These are phyloP conservation scores for Setaria italica DNA, from an alignment of 202 grass and related monocot species.

Conservation along the genomic window DNA sequence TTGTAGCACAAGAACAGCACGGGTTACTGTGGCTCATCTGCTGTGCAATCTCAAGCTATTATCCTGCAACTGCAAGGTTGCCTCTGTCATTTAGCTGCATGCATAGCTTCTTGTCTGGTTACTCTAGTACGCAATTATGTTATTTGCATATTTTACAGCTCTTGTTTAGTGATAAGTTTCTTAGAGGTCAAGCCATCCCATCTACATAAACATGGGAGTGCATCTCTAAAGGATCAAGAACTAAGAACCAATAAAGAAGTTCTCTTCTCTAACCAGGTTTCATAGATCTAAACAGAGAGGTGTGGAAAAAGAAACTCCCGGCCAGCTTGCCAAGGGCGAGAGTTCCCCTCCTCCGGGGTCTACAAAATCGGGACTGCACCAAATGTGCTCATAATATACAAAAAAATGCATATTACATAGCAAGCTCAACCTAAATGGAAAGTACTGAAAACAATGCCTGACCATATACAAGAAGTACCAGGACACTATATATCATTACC, in stretches of 20 bases:
- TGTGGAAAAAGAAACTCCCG: background rate
- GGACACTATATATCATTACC: background rate
- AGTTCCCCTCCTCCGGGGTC: background rate
- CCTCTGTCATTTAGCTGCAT: background rate
- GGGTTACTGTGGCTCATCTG: background rate
- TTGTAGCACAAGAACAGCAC: background rate
- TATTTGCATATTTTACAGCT: background rate
- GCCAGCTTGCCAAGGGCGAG: background rate
- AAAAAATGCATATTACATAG: background rate
- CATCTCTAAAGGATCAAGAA: too few relatives aligned
- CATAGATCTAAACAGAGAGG: background rate
- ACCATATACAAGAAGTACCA: background rate
- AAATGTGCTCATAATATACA: background rate
- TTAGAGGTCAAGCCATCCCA: slow-evolving; percentile 1
- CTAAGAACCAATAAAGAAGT: background rate
- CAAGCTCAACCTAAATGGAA: background rate
- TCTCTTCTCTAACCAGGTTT: background rate
- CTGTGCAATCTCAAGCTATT: background rate
- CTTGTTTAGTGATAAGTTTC: background rate
- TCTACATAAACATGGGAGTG: background rate
- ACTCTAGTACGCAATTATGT: background rate
- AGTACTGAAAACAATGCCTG: background rate
- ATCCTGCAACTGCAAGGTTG: slow-evolving; percentile 15
- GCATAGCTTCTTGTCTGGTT: background rate
- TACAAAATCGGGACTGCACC: background rate